Conservation (phyloP, 2,329 filamentous ascomycete genomes). For the Xylariales sp. region DNA sequence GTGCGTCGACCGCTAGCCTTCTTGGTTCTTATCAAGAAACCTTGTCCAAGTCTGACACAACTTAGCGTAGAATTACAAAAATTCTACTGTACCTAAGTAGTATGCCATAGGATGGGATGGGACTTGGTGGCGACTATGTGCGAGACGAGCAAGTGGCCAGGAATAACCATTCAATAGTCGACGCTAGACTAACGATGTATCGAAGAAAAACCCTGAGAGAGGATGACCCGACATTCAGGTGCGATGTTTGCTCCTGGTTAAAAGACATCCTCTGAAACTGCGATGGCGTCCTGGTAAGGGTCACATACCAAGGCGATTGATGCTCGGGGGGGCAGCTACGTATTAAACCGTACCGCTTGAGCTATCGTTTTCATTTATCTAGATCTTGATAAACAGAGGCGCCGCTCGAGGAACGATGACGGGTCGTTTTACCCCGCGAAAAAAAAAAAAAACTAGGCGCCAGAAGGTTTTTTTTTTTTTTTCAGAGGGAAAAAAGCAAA, state of each 20-base stretch:
- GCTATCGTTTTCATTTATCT: neutral
- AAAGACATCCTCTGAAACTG: neutral
- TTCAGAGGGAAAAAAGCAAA: conserved; percentile 6
- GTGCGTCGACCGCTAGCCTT: conserved; percentile 7
- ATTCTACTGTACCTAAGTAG: no score
- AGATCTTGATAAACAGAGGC: neutral
- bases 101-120: neutral
- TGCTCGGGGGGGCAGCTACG: conserved; percentile 1
- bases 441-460: neutral
- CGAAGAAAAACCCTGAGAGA: neutral
- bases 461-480: neutral
- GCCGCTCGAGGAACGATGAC: neutral
- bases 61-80: neutral
- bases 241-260: neutral
- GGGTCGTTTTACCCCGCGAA: conserved; percentile 19
- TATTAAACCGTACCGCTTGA: neutral
- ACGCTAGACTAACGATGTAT: neutral
- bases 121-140: neutral
- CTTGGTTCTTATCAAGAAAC: conserved; percentile 4
- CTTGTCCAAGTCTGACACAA: neutral
- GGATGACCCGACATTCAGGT: neutral
- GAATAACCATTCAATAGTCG: neutral
- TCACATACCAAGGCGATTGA: neutral
- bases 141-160: neutral
- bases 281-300: neutral